These are phyloP conservation scores for Zopfochytrium polystomum DNA, from an alignment of 371 early-diverging fungal species.

Conservation along the genomic window DNA sequence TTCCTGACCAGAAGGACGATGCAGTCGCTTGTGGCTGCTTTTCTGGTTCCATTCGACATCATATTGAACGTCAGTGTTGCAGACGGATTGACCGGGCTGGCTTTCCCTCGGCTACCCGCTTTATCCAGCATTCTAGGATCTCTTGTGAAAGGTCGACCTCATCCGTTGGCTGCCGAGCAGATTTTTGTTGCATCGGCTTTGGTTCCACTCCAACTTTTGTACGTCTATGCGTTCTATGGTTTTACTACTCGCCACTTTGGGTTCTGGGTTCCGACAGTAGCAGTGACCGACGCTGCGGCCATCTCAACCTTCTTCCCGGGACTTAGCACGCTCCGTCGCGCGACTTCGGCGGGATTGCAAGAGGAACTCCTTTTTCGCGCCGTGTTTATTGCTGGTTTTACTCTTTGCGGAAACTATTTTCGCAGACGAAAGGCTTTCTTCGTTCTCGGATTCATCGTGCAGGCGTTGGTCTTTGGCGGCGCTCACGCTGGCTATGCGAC, in stretches of 20 bases:
- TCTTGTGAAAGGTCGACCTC: neutral
- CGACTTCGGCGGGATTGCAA: neutral
- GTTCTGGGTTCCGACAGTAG: neutral
- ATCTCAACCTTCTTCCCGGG: neutral
- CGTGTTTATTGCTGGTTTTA: neutral
- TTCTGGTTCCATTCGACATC: too few species aligned
- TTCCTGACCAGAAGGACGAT: neutral
- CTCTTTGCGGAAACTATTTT: neutral
- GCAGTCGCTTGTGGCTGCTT: neutral
- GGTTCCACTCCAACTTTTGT: neutral
- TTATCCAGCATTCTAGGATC: neutral
- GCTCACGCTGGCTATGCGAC: neutral
- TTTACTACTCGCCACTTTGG: neutral
- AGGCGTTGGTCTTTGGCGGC: neutral
- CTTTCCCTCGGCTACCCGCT: neutral
- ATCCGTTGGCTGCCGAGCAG: neutral
- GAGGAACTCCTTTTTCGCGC: neutral
- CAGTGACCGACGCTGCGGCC: neutral
- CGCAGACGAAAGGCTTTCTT: neutral
- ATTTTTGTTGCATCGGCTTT: neutral
- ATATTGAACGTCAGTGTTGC: too few species aligned
- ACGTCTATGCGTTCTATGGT: neutral
- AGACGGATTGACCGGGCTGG: neutral
- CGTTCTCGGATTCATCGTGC: neutral
- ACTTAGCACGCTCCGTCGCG: neutral